Conservation (phyloP, 768 basidiomycete species). For the Lentinus brumalis region DNA sequence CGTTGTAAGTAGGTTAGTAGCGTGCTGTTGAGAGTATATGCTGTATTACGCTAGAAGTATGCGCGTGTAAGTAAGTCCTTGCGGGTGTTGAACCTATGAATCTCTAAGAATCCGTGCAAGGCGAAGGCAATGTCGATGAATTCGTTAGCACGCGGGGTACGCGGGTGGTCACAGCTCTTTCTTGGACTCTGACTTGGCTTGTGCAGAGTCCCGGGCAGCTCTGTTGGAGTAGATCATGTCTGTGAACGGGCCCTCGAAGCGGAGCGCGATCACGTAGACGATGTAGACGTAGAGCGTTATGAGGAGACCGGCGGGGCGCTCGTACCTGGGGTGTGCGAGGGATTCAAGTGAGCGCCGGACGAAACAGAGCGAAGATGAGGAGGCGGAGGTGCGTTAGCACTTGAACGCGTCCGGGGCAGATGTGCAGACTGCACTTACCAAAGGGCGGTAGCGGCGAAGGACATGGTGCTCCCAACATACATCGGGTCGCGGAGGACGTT, state of each 20-base stretch:
- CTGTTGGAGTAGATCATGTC: slow-evolving; percentile 78
- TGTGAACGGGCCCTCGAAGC: slow-evolving; percentile 88
- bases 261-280: slow-evolving; percentile 81
- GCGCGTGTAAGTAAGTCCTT: background rate
- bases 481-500: slow-evolving; percentile 92
- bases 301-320: slow-evolving; percentile 80
- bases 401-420: background rate
- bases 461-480: slow-evolving; percentile 95
- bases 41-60: slow-evolving; percentile 19
- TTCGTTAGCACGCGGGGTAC: background rate
- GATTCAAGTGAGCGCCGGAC: background rate
- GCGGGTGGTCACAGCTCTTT: slow-evolving; percentile 30
- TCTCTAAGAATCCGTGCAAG: background rate
- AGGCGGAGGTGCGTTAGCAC: too few species aligned
- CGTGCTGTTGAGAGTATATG: slow-evolving; percentile 19
- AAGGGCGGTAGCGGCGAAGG: slow-evolving; percentile 82
- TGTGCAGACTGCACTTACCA: slow-evolving; percentile 55
- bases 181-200: slow-evolving; percentile 23
- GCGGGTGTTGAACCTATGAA: slow-evolving; percentile 18
- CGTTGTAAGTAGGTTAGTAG: slow-evolving; percentile 1
- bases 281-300: slow-evolving; percentile 82
- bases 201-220: slow-evolving; percentile 27
- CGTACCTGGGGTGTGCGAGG: slow-evolving; percentile 55
- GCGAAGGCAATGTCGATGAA: background rate
- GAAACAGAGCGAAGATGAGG: too few species aligned